Conservation (phyloP, 2,329 filamentous ascomycete species). For the Polychaeton citri region DNA sequence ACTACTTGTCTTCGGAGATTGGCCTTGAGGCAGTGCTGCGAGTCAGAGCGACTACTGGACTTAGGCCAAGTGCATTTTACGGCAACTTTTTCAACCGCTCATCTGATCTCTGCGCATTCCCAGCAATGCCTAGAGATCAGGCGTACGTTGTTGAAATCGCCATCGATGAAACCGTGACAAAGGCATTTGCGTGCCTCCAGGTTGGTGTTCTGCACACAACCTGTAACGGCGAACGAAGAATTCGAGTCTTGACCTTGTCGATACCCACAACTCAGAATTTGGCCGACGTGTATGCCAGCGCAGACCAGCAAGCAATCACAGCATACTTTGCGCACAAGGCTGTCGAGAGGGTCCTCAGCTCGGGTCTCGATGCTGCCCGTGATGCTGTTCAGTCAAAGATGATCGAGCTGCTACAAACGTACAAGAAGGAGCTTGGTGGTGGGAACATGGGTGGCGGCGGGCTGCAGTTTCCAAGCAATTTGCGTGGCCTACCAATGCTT, state of each 20-base stretch:
- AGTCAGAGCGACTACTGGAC: constrained; percentile 83
- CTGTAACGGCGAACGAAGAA: constrained; percentile 91
- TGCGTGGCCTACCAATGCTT: constrained; percentile 74
- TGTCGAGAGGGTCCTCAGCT: constrained; percentile 76
- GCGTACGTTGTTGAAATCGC: constrained; percentile 96
- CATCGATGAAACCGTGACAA: constrained; percentile 86
- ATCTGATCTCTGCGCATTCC: constrained; percentile 94
- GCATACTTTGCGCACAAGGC: constrained; percentile 97
- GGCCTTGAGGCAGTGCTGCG: constrained; percentile 90
- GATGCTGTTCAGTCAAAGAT: constrained; percentile 86
- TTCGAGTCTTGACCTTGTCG: constrained; percentile 84
- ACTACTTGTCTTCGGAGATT: constrained; percentile 93
- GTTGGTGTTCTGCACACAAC: constrained; percentile 93
- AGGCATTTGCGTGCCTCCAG: constrained; percentile 85
- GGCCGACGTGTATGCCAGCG: constrained; percentile 84
- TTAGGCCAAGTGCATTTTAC: constrained; percentile 96
- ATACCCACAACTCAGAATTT: constrained; percentile 85
- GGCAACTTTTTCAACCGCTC: constrained; percentile 99
- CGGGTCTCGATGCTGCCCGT: constrained; percentile 76
- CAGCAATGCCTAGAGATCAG: constrained; percentile 92
- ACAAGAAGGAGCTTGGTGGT: constrained; percentile 90
- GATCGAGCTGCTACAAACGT: constrained; percentile 83
- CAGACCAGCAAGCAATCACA: constrained; percentile 85
- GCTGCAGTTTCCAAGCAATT: constrained; percentile 84
- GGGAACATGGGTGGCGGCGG: constrained; percentile 89